Conservation (phyloP, 2,329 filamentous ascomycete species). For the Hypomyces rosellus region DNA sequence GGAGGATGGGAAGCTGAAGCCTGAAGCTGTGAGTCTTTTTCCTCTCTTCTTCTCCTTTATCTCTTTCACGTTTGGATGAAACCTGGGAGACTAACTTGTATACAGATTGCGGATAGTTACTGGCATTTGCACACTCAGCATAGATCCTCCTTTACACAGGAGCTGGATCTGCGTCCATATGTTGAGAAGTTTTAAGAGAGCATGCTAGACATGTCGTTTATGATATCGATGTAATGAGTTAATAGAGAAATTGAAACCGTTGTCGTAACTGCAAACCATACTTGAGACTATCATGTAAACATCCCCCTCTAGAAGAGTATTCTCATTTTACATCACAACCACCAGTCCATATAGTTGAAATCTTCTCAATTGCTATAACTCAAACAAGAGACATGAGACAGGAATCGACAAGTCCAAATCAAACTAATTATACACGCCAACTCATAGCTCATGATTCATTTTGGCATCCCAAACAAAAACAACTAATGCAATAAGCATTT, state of each 20-base stretch:
- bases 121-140: constrained; percentile 81
- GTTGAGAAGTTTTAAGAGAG: constrained; percentile 69
- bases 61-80: too few species aligned
- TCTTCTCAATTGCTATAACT: too few species aligned
- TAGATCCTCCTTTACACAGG: constrained; percentile 71
- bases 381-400: too few species aligned
- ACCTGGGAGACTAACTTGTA: constrained; percentile 8
- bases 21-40: constrained; percentile 59
- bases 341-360: background rate
- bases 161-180: constrained; percentile 73
- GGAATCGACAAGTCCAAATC: too few species aligned
- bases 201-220: too few species aligned
- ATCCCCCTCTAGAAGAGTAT: too few species aligned
- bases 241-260: too few species aligned
- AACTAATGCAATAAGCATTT: background rate
- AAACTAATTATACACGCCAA: background rate
- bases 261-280: too few species aligned
- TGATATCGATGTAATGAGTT: too few species aligned
- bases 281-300: too few species aligned
- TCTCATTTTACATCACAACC: background rate
- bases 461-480: background rate
- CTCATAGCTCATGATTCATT: background rate
- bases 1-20: constrained; percentile 59
- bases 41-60: too few species aligned
- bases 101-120: constrained; percentile 76